Percentiles rank a stretch among this genome's conserved stretches.
These are phyloP conservation scores for Dryadomyces sulphureus DNA, from an alignment of 2,329 filamentous ascomycete species.

Conservation along the genomic window DNA sequence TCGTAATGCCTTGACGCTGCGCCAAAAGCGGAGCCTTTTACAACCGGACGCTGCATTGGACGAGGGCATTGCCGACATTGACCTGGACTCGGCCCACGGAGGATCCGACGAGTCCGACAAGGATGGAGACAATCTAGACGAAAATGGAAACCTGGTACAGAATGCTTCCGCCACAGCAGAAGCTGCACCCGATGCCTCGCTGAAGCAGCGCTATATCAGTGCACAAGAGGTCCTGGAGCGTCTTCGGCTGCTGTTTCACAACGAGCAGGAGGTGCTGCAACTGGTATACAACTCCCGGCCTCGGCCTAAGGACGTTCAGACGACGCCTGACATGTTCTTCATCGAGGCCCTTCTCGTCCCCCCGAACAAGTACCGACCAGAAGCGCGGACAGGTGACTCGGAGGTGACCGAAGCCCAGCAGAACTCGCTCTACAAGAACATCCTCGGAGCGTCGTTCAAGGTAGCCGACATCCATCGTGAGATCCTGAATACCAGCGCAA, in stretches of 20 bases:
- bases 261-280: conserved; percentile 69
- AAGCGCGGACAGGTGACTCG: conserved; percentile 65
- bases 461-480: conserved; percentile 64
- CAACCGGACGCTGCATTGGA: conserved; percentile 34
- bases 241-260: conserved; percentile 66
- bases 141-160: conserved; percentile 42
- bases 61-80: conserved; percentile 56
- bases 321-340: conserved; percentile 90
- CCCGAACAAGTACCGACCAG: conserved; percentile 81
- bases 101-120: conserved; percentile 32
- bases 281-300: conserved; percentile 75
- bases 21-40: conserved; percentile 15
- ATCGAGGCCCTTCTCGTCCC: conserved; percentile 74
- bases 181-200: conserved; percentile 13
- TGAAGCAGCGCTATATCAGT: conserved; percentile 59
- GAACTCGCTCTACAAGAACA: conserved; percentile 75
- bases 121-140: conserved; percentile 31
- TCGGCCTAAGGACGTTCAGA: conserved; percentile 36
- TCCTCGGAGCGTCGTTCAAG: conserved; percentile 59
- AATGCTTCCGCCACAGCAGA: conserved; percentile 25
- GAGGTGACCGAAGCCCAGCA: conserved; percentile 79
- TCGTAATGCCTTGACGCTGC: conserved; percentile 53
- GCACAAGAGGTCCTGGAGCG: conserved; percentile 71
- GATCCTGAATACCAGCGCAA: conserved; percentile 29
- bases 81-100: conserved; percentile 26